A percentile compares a stretch with the other conserved stretches of the same genome.
phyloP scores from a whole-genome alignment of 1,139 yeast species.

The Entelexis paramagnoliae region DNA sequence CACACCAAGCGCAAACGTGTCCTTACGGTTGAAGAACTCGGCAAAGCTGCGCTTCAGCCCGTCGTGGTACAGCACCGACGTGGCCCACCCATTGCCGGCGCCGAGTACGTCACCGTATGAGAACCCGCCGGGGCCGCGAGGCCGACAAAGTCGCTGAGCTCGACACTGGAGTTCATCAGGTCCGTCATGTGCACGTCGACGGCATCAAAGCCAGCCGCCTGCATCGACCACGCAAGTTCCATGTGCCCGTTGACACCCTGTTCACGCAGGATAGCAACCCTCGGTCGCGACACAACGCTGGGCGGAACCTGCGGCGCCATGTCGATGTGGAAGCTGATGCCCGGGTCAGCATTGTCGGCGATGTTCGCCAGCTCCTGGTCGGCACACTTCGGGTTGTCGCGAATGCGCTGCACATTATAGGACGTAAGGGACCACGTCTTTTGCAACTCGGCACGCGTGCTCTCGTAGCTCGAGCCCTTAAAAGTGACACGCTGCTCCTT shows the following conservation, averaged over 20 bases:
- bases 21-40: conserved; percentile 72
- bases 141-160: conserved; percentile 78
- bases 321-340: conserved; percentile 70
- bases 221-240: conserved; percentile 98
- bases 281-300: conserved; percentile 42
- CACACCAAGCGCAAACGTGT: conserved; percentile 97
- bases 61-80: conserved; percentile 82
- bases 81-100: conserved; percentile 99
- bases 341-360: conserved; percentile 77
- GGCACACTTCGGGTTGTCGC: conserved; percentile 90
- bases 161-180: conserved; percentile 58
- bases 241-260: conserved; percentile 98
- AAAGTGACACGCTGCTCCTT: conserved; percentile 45
- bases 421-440: conserved; percentile 84
- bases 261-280: conserved; percentile 93
- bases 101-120: conserved; percentile 98
- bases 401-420: conserved; percentile 74
- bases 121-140: conserved; percentile 99
- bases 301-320: conserved; percentile 34
- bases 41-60: conserved; percentile 65
- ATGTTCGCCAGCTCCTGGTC: conserved; percentile 73
- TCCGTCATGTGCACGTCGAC: conserved; percentile 97
- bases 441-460: conserved; percentile 63
- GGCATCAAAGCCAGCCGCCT: conserved; percentile 86
- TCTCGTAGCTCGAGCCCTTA: conserved; percentile 40